phyloP scores from a whole-genome alignment of 768 basidiomycete genomes.

The Psilocybe tampanensis region DNA sequence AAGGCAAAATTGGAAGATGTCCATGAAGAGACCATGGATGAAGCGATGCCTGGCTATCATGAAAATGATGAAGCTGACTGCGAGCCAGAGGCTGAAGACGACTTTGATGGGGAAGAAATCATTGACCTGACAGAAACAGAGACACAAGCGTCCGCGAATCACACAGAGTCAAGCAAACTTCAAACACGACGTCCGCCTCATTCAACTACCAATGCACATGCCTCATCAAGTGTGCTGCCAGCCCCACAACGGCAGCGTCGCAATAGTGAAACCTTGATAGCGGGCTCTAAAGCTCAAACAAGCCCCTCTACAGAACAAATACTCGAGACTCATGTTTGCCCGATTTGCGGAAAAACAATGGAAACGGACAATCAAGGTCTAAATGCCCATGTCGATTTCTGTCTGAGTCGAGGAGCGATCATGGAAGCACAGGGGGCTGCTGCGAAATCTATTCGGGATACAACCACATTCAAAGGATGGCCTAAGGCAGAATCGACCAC shows the following conservation, averaged over 20 bases:
- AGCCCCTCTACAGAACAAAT: not conserved
- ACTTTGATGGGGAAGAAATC: slow-evolving; percentile 24
- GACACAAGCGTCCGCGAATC: not conserved
- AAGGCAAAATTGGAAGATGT: slow-evolving; percentile 26
- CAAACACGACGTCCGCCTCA: slow-evolving; percentile 16
- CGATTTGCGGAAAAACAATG: slow-evolving; percentile 67
- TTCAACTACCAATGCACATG: slow-evolving; percentile 16
- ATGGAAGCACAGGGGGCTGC: slow-evolving; percentile 61
- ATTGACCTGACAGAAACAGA: slow-evolving; percentile 9
- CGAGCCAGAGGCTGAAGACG: slow-evolving; percentile 18
- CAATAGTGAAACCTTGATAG: slow-evolving; percentile 22
- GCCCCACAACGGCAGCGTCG: slow-evolving; percentile 18
- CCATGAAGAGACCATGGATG: slow-evolving; percentile 23
- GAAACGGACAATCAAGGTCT: slow-evolving; percentile 74
- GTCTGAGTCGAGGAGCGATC: slow-evolving; percentile 80
- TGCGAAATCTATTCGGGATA: slow-evolving; percentile 17
- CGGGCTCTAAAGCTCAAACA: not conserved
- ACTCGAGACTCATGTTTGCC: slow-evolving; percentile 56
- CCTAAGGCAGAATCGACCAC: slow-evolving; percentile 17
- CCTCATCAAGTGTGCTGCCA: slow-evolving; percentile 13
- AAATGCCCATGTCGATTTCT: slow-evolving; percentile 90
- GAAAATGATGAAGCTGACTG: slow-evolving; percentile 50
- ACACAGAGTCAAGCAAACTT: slow-evolving; percentile 2
- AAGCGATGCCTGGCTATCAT: slow-evolving; percentile 55
- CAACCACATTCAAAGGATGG: slow-evolving; percentile 18